Base-by-base conservation (phyloP, 2,329 filamentous ascomycete species). In the Chaetomiaceae sp. region DNA sequence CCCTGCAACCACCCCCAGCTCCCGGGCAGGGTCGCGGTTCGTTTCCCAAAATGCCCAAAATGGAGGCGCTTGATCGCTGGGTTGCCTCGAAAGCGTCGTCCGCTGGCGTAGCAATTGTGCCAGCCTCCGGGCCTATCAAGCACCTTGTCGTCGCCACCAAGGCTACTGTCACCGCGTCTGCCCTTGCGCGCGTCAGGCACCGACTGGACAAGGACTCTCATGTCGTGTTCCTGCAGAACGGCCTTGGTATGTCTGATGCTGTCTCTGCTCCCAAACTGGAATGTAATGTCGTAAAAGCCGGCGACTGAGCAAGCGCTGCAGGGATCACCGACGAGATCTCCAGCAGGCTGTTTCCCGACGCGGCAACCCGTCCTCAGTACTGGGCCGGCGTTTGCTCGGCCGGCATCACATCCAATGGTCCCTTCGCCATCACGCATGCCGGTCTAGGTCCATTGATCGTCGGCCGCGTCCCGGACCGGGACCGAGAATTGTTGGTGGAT, bases 211-310 rank as follows among this genome's bases (percentile, higher is more conserved):
- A 81, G 15, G 22, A 48, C 6, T 50, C 51, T 12, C 36, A 81
- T 0, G 73, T 88, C n/a, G 67, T 83, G 20, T 79, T 88, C 48
- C 61, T 86, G 32, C 83, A 87, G 48, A 87, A 87, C 56, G 84
- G 84, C 17, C 79, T 88, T 74, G 83, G 83, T 63, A 40, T 58
- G 59, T 15, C 3, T 24, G 3, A 5, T 6, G 22, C 17, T 20
- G 22, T 36, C 18, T 27, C 8, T 45, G 3, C 29, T n/a, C n/a
- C n/a, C n/a, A n/a, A n/a, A n/a, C n/a, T n/a, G n/a, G n/a, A n/a
- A n/a, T n/a, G n/a, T n/a, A n/a, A n/a, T n/a, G n/a, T n/a, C n/a
- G n/a, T n/a, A n/a, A n/a, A n/a, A n/a, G n/a, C n/a, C n/a, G n/a
- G n/a, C n/a, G n/a, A n/a, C n/a, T n/a, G n/a, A n/a, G n/a, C n/a